phyloP scores from a whole-genome alignment of 148 eudicot genomes.

The Vaccinium vitisidaea region DNA sequence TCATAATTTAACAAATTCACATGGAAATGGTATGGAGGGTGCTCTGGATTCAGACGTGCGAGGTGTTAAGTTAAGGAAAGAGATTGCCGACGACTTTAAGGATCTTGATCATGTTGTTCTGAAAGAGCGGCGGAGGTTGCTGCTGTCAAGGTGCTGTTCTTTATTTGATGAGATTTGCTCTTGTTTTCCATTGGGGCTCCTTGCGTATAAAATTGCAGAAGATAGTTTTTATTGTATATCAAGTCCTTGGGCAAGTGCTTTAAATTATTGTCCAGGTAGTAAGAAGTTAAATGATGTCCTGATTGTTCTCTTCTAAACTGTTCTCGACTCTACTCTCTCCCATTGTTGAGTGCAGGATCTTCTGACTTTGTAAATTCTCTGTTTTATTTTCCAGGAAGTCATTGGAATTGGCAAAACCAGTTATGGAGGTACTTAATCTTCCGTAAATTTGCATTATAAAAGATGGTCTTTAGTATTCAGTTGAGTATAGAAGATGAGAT shows the following conservation, averaged over 20 bases:
- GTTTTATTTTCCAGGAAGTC: slow-evolving; percentile 22
- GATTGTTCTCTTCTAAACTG: not conserved
- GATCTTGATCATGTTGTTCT: slow-evolving; percentile 62
- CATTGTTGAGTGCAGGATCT: not conserved
- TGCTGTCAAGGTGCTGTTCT: slow-evolving; percentile 54
- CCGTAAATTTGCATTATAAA: not conserved
- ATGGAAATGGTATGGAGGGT: slow-evolving; percentile 19
- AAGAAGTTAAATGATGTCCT: not conserved
- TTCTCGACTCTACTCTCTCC: not conserved
- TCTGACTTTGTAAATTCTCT: not conserved
- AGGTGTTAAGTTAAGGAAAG: slow-evolving; percentile 28
- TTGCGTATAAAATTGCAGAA: not conserved
- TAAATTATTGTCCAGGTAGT: not conserved
- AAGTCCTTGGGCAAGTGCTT: not conserved
- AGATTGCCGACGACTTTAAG: slow-evolving; percentile 34
- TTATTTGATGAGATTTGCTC: slow-evolving; percentile 7
- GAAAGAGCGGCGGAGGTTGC: slow-evolving; percentile 54
- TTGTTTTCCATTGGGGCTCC: not conserved
- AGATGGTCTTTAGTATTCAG: not conserved
- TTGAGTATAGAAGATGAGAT: not conserved
- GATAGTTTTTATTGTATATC: not conserved
- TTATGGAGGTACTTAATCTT: slow-evolving; percentile 23
- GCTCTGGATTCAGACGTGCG: slow-evolving; percentile 19
- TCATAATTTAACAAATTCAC: slow-evolving; percentile 6
- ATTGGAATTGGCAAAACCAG: slow-evolving; percentile 8